These are phyloP conservation scores for Lichenothelia convexa DNA, from an alignment of 495 filamentous ascomycete species.

Conservation along the genomic window DNA sequence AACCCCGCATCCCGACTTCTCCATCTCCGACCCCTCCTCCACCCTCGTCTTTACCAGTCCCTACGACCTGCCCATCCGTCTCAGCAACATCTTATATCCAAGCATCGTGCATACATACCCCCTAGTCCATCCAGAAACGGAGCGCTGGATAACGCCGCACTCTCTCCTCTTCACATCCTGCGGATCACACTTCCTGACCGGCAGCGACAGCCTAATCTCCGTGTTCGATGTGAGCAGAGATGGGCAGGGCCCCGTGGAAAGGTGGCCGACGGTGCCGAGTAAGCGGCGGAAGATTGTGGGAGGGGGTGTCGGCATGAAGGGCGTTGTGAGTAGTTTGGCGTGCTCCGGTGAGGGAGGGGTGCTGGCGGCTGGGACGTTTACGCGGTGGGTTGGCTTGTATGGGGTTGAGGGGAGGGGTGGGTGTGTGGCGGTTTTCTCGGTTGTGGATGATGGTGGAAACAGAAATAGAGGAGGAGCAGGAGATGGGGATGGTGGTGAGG, in stretches of 20 bases:
- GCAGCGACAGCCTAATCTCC: conserved; percentile 52
- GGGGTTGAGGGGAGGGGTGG: conserved; percentile 46
- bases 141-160: conserved; percentile 57
- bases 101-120: conserved; percentile 34
- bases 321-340: conserved; percentile 52
- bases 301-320: conserved; percentile 64
- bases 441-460: conserved; percentile 22
- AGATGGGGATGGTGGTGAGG: conserved; percentile 22
- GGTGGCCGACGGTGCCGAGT: conserved; percentile 55
- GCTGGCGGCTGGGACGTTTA: conserved; percentile 71
- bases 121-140: conserved; percentile 54
- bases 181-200: conserved; percentile 49
- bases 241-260: conserved; percentile 40
- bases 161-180: conserved; percentile 50
- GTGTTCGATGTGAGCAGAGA: conserved; percentile 59
- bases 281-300: conserved; percentile 50
- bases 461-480: conserved; percentile 42
- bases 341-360: conserved; percentile 35
- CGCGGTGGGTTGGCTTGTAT: conserved; percentile 59
- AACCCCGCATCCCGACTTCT: conserved; percentile 54
- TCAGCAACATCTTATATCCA: conserved; percentile 36
- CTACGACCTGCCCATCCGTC: conserved; percentile 57
- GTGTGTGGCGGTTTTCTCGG: conserved; percentile 46
- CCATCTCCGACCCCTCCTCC: conserved; percentile 43
- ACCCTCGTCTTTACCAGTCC: conserved; percentile 49